Conservation (phyloP, 2,329 filamentous ascomycete species). For the Xylaria sp. region DNA sequence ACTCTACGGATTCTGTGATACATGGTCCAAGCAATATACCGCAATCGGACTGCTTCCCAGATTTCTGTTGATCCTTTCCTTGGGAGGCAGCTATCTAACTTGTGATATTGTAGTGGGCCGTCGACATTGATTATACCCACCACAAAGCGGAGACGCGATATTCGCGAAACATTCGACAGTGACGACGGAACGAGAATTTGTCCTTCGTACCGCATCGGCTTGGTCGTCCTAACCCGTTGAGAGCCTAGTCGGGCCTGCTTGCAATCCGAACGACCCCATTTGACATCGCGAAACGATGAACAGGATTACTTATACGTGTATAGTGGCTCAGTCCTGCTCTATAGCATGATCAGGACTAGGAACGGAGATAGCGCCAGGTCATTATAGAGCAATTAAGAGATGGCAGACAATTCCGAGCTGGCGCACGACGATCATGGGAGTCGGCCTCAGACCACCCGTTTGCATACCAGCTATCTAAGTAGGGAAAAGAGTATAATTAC, state of each 20-base stretch:
- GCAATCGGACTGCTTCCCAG: background rate
- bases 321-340: background rate
- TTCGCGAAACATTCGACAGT: conserved; percentile 13
- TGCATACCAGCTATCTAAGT: conserved; percentile 1
- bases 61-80: conserved; percentile 14
- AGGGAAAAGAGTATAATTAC: conserved; percentile 12
- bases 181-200: background rate
- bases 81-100: conserved; percentile 20
- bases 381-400: background rate
- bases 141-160: conserved; percentile 21
- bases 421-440: background rate
- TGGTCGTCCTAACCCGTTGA: background rate
- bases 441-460: background rate
- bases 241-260: background rate
- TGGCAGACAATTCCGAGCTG: background rate
- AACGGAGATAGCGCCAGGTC: background rate
- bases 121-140: conserved; percentile 29
- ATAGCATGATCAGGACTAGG: background rate
- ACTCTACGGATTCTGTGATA: background rate
- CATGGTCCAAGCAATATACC: background rate
- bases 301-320: background rate
- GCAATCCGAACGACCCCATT: background rate
- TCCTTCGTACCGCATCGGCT: background rate
- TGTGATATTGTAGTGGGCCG: conserved; percentile 22
- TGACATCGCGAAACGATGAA: background rate